Evolutionary conservation across 768 basidiomycete species (phyloP).

Genomic region (Guyanaporus albipodus): DNA sequence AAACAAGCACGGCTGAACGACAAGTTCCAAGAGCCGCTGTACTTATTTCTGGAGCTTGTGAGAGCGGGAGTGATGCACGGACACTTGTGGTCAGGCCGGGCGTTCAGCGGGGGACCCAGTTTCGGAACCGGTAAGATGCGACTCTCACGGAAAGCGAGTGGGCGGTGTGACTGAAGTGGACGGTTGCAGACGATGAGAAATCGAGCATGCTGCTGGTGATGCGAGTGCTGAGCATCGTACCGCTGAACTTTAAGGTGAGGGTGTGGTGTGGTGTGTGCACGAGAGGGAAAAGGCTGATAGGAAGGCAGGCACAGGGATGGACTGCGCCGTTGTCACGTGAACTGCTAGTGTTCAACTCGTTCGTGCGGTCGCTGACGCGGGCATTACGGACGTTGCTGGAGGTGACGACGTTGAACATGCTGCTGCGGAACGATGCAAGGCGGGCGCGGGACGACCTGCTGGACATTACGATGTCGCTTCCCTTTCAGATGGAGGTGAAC

Average conservation of each 20-base stretch:
- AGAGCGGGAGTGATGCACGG: constrained; percentile 97
- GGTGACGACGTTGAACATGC: constrained; percentile 88
- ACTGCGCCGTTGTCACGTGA: constrained; percentile 95
- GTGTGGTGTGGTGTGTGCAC: not conserved
- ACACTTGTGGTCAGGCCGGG: constrained; percentile 80
- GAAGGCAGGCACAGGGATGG: constrained; percentile 78
- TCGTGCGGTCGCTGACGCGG: constrained; percentile 87
- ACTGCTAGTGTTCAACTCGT: constrained; percentile 96
- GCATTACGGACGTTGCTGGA: constrained; percentile 88
- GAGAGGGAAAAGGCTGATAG: constrained; percentile 9
- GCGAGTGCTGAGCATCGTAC: constrained; percentile 93
- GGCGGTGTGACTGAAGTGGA: constrained; percentile 19
- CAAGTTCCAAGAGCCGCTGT: constrained; percentile 97
- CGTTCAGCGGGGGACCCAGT: constrained; percentile 92
- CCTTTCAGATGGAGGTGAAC: constrained; percentile 95
- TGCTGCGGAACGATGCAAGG: constrained; percentile 84
- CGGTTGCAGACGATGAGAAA: constrained; percentile 80
- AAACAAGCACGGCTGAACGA: constrained; percentile 82
- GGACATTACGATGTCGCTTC: constrained; percentile 87
- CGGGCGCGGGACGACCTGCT: constrained; percentile 85
- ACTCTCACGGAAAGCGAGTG: constrained; percentile 32
- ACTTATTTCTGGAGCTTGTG: constrained; percentile 91
- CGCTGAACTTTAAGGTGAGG: constrained; percentile 87
- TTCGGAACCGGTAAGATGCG: constrained; percentile 74
- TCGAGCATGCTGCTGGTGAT: constrained; percentile 93